These are phyloP conservation scores for Penicillium arizonense DNA, from an alignment of 495 filamentous ascomycete genomes.

Conservation along the genomic window DNA sequence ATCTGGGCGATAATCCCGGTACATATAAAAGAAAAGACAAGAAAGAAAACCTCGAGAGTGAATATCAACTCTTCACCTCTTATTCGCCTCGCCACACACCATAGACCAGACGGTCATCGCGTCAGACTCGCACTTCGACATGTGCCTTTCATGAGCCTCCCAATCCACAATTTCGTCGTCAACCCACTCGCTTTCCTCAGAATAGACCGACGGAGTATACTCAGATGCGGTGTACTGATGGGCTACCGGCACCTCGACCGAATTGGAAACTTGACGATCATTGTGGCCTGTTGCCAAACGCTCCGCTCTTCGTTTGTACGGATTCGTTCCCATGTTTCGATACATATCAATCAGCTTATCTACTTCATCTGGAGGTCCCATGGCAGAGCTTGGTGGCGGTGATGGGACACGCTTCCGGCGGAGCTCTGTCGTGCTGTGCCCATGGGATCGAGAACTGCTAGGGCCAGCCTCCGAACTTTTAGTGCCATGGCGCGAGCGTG, in stretches of 20 bases:
- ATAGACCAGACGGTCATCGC: slow-evolving; percentile 13
- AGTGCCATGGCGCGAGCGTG: too few relatives aligned
- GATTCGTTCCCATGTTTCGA: not conserved
- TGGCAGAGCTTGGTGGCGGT: not conserved
- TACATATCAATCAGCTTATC: slow-evolving; percentile 11
- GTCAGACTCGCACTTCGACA: not conserved
- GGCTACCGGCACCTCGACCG: not conserved
- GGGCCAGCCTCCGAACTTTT: too few relatives aligned
- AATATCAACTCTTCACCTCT: slow-evolving; percentile 4
- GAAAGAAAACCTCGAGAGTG: not conserved
- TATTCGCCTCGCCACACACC: slow-evolving; percentile 12
- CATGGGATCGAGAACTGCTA: too few relatives aligned
- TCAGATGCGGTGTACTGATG: not conserved
- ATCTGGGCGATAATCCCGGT: not conserved
- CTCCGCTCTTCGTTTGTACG: not conserved
- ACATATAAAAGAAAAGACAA: not conserved
- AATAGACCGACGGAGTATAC: slow-evolving; percentile 1
- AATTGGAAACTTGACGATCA: not conserved
- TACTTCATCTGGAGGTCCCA: not conserved
- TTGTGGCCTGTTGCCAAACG: too few relatives aligned
- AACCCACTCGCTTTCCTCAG: slow-evolving; percentile 9
- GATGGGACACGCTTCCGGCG: not conserved
- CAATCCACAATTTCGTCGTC: slow-evolving; percentile 6
- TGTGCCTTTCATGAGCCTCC: not conserved
- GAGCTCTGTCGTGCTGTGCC: too few relatives aligned